phyloP scores from a whole-genome alignment of 345 rosid genomes.

The Gossypium australe region DNA sequence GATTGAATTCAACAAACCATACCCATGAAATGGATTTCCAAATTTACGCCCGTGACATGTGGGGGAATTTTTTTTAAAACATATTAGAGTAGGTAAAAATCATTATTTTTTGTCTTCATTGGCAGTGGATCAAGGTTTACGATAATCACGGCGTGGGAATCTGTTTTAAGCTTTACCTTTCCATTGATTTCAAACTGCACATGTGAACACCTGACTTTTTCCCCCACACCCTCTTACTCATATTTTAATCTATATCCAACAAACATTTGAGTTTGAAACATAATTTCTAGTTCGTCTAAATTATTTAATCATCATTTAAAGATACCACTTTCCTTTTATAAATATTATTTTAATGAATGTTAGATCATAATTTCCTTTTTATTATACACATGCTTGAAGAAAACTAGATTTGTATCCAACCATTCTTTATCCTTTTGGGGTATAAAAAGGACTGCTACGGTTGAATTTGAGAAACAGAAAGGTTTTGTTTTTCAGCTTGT shows the following conservation, averaged over 20 bases:
- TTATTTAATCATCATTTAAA: no score
- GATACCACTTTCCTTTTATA: background rate
- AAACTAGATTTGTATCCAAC: background rate
- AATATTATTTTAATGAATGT: no score
- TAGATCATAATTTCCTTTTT: background rate
- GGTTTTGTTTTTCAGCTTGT: background rate
- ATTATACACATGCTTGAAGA: background rate
- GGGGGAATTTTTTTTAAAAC: background rate
- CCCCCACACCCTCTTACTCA: no score
- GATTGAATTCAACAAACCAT: background rate
- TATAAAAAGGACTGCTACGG: background rate
- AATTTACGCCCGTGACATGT: conserved; percentile 17
- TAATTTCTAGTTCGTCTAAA: background rate
- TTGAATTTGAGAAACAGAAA: background rate
- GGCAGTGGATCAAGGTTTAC: background rate
- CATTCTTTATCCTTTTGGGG: background rate
- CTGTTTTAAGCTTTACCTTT: background rate
- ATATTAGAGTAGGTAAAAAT: background rate
- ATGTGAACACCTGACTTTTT: conserved; percentile 19
- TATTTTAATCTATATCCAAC: no score
- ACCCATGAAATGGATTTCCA: background rate
- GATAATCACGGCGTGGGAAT: conserved; percentile 21
- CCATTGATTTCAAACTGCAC: background rate
- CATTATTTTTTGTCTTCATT: background rate
- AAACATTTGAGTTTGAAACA: background rate